A percentile compares a stretch with the other conserved stretches of the same genome.
These are phyloP conservation scores for Trichosanthes truncata DNA, from an alignment of 306 rosid genomes.

Conservation along the genomic window DNA sequence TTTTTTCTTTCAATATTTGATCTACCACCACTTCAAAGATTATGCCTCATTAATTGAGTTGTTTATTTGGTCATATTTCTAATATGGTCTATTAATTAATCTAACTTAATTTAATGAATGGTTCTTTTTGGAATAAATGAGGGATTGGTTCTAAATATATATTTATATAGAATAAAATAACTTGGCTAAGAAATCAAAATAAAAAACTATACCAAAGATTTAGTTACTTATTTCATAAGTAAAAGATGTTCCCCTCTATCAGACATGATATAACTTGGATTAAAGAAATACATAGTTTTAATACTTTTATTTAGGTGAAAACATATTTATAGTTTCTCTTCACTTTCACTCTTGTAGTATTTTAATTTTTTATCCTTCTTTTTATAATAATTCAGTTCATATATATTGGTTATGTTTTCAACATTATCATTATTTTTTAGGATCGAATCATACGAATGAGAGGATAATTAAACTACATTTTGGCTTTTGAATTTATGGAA, in stretches of 20 bases:
- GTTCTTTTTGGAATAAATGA: background rate
- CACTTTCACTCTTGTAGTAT: background rate
- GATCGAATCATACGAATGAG: background rate
- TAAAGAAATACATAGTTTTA: background rate
- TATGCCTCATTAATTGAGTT: background rate
- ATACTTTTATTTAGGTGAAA: background rate
- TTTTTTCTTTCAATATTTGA: background rate
- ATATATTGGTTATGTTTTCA: background rate
- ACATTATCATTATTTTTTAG: background rate
- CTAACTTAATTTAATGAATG: background rate
- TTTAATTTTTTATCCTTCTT: too few relatives aligned
- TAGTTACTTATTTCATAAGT: background rate
- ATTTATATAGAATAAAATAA: too few relatives aligned
- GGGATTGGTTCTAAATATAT: background rate
- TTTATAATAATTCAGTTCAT: background rate
- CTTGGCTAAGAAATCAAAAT: background rate
- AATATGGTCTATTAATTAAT: too few relatives aligned
- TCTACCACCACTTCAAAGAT: background rate
- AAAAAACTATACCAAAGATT: too few relatives aligned
- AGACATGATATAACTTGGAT: background rate
- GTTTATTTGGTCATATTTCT: background rate
- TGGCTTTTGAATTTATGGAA: background rate
- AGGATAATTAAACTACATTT: too few relatives aligned
- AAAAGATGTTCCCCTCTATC: background rate
- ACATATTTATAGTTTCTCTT: background rate